Percentiles rank a stretch among this genome's conserved stretches.
These are phyloP conservation scores for Geotrichum cucujoidarum DNA, from an alignment of 1,139 yeast species.

Conservation along the genomic window DNA sequence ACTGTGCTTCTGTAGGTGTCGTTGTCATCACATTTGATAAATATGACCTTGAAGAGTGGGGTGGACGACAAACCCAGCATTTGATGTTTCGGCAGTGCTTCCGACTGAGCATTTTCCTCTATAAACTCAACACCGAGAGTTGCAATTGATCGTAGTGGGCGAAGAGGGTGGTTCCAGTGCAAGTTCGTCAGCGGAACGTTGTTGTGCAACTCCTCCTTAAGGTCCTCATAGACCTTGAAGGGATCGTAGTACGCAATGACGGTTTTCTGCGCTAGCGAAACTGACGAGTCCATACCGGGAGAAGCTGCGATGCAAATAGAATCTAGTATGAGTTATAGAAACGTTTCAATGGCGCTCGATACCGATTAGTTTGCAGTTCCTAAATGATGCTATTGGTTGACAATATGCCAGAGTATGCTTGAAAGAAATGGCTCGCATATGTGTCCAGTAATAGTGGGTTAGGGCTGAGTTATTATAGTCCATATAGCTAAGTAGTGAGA, in stretches of 20 bases:
- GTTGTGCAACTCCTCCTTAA: slow-evolving; percentile 49
- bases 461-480: too few relatives aligned
- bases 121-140: slow-evolving; percentile 52
- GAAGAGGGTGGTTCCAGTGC: slow-evolving; percentile 65
- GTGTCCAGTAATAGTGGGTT: too few relatives aligned
- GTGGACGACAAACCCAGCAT: slow-evolving; percentile 41
- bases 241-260: slow-evolving; percentile 81
- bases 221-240: slow-evolving; percentile 55
- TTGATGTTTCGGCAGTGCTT: slow-evolving; percentile 38
- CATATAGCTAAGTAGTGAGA: too few relatives aligned
- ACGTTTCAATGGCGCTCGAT: too few relatives aligned
- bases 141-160: slow-evolving; percentile 65
- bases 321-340: too few relatives aligned
- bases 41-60: slow-evolving; percentile 64
- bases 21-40: slow-evolving; percentile 58
- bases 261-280: slow-evolving; percentile 27
- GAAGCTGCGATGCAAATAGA: too few relatives aligned
- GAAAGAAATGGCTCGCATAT: too few relatives aligned
- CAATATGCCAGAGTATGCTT: too few relatives aligned
- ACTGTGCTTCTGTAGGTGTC: slow-evolving; percentile 72
- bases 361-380: background rate
- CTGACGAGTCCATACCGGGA: background rate
- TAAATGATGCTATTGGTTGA: too few relatives aligned
- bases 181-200: slow-evolving; percentile 65
- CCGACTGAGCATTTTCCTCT: slow-evolving; percentile 54